Base-by-base conservation (phyloP, 805 yeast species). In the Metschnikowia picachoensis region DNA sequence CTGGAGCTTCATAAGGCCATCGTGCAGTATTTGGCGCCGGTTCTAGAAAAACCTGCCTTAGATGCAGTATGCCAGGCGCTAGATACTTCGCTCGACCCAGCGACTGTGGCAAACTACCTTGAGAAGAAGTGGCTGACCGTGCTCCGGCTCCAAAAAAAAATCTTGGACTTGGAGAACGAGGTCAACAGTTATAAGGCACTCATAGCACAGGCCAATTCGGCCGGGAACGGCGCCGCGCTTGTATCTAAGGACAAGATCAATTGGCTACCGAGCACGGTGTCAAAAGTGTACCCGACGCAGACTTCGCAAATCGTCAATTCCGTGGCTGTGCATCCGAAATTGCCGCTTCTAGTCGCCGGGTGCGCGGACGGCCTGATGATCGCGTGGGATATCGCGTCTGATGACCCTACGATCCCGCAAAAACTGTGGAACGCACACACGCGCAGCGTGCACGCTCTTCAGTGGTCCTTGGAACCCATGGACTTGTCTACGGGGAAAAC, bases 41-140 rank as follows among this genome's bases (percentile, higher is more conserved):
- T 65, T 8, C 61, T 66, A 39, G 42, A 46, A 4, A 15, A 11
- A 16, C 34, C 17, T 4, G 28, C 30, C 9, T 43, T 50, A 12
- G 39, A 39, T 8, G 41, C 44, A 10, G 43, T 43, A n/a, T 42
- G 43, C 14, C 40, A 13, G 16, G 37, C 54, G 41, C 36, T 57
- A 48, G 37, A 51, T 49, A 28, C 58, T 31, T 4, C 41, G 8
- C 35, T 33, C n/a, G 58, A 73, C 10, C 57, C 53, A 29, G 53
- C 56, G 15, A 55, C 68, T 5, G 66, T 71, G 10, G 65, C 71
- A 41, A 60, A 69, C 51, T 72, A 71, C 48, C 67, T 88, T 34
- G 88, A 85, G 55, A 85, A 83, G 65, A 91, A 90, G 67, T 91
- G 97, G 97, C 74, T 84, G 0, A 83, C 95, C 0, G 92, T 91